phyloP scores from a whole-genome alignment of 2,329 filamentous ascomycete species.

The Trichoderma sp. region DNA sequence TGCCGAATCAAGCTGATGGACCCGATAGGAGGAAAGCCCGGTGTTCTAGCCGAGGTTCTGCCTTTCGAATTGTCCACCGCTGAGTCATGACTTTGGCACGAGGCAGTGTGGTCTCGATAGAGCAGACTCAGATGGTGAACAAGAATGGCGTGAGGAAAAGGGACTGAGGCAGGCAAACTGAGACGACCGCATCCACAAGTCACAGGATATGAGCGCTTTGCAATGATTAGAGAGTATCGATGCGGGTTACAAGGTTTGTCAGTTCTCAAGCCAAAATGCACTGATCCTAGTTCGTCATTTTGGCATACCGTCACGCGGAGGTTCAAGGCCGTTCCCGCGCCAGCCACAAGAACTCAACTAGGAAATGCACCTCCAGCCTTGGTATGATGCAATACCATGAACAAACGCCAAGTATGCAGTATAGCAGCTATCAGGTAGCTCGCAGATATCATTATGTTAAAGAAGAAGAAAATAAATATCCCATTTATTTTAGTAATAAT shows the following conservation, averaged over 20 bases:
- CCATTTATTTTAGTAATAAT: background rate
- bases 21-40: conserved; percentile 4
- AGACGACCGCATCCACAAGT: background rate
- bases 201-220: background rate
- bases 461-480: background rate
- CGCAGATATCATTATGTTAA: background rate
- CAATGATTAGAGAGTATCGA: background rate
- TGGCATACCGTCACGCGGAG: background rate
- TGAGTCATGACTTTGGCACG: background rate
- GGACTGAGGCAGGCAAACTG: too few relatives aligned
- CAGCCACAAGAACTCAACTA: background rate
- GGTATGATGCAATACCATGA: background rate
- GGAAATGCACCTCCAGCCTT: background rate
- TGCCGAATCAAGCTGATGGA: conserved; percentile 6
- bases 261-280: background rate
- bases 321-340: background rate
- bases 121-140: background rate
- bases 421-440: background rate
- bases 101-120: background rate
- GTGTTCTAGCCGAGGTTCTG: conserved; percentile 9
- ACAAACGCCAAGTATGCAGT: background rate
- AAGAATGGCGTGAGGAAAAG: background rate
- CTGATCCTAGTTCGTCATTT: too few relatives aligned
- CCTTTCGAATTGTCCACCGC: background rate
- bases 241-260: background rate